phyloP scores from a whole-genome alignment of 257 asterid species.

The Coffea canephora region DNA sequence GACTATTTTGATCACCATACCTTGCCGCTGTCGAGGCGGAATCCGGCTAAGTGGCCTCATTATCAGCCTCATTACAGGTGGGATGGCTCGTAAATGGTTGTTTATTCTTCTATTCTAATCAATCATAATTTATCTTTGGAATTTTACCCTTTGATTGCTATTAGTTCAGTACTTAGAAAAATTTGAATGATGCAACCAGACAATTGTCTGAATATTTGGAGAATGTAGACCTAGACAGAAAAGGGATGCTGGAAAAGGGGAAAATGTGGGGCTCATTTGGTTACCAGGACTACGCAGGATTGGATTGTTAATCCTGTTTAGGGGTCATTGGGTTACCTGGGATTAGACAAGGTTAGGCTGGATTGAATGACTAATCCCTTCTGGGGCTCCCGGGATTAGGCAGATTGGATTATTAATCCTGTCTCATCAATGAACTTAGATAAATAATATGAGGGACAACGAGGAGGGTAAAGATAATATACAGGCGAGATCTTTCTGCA shows the following conservation, averaged over 20 bases:
- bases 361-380: too few relatives aligned
- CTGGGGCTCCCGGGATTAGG: background rate
- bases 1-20: slow-evolving; percentile 90
- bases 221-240: too few relatives aligned
- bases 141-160: background rate
- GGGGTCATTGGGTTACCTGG: background rate
- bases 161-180: background rate
- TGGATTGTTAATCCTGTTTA: too few relatives aligned
- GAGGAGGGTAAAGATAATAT: too few relatives aligned
- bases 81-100: background rate
- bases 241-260: too few relatives aligned
- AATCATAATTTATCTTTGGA: too few relatives aligned
- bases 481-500: too few relatives aligned
- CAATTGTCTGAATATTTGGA: too few relatives aligned
- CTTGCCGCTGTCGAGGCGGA: slow-evolving; percentile 64
- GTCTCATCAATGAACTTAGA: background rate
- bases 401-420: background rate
- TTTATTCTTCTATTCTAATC: background rate
- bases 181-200: too few relatives aligned
- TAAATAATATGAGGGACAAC: too few relatives aligned
- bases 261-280: too few relatives aligned
- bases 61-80: slow-evolving; percentile 70
- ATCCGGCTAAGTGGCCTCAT: slow-evolving; percentile 76
- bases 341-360: background rate
- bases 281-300: too few relatives aligned